phyloP scores from a whole-genome alignment of 1,284 basidiomycete genomes.

The Boletus coffeatus region DNA sequence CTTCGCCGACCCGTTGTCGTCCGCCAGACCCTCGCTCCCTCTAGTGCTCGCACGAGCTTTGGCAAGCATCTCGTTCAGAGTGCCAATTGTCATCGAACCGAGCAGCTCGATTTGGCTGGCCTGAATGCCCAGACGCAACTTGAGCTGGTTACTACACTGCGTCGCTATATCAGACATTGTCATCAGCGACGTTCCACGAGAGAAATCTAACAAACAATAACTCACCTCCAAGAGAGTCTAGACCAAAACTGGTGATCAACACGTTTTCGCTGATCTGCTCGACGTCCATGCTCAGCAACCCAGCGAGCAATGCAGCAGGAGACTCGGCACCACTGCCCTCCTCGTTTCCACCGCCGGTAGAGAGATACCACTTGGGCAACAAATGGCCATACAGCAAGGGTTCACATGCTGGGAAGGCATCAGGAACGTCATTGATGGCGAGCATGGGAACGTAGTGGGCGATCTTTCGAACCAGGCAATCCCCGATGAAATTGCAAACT shows the following conservation, averaged over 20 bases:
- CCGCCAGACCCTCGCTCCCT: too few relatives aligned
- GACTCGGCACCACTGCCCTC: slow-evolving; percentile 16
- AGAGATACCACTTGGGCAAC: slow-evolving; percentile 21
- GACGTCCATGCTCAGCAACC: slow-evolving; percentile 21
- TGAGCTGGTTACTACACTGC: too few relatives aligned
- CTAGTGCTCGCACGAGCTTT: too few relatives aligned
- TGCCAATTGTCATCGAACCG: too few relatives aligned
- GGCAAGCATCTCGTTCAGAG: too few relatives aligned
- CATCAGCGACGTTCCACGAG: not conserved
- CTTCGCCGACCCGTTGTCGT: too few relatives aligned
- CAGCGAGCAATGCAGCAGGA: slow-evolving; percentile 24
- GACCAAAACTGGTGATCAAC: slow-evolving; percentile 28
- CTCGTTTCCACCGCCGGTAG: slow-evolving; percentile 7
- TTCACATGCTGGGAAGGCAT: slow-evolving; percentile 23
- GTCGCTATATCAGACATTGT: too few relatives aligned
- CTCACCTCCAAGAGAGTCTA: slow-evolving; percentile 29
- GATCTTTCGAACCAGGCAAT: slow-evolving; percentile 26
- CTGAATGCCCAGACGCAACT: too few relatives aligned
- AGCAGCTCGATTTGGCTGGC: too few relatives aligned
- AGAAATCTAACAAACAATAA: not conserved
- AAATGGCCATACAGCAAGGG: slow-evolving; percentile 24
- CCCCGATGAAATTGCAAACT: slow-evolving; percentile 30
- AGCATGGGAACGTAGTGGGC: slow-evolving; percentile 30
- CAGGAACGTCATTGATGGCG: slow-evolving; percentile 20
- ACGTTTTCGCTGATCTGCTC: slow-evolving; percentile 27